These are phyloP conservation scores for Xylaria polymorpha DNA, from an alignment of 2,329 filamentous ascomycete genomes.

Conservation along the genomic window DNA sequence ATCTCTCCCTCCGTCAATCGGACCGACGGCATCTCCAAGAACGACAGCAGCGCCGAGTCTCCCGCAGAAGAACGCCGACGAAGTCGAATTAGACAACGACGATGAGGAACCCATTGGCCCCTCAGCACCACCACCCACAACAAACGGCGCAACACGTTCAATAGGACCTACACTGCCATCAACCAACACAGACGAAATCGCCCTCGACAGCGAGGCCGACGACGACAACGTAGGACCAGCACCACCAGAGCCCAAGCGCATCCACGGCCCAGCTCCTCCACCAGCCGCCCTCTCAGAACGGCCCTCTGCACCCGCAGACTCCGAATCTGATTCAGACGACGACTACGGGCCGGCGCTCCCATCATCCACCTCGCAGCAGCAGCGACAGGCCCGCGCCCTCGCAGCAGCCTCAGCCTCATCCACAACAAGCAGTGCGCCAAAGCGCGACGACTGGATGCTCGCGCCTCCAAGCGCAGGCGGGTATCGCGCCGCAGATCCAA, in stretches of 20 bases:
- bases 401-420: constrained; percentile 47
- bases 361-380: constrained; percentile 52
- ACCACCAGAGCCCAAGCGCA: constrained; percentile 45
- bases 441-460: constrained; percentile 89
- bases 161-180: constrained; percentile 42
- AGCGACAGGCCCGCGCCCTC: constrained; percentile 47
- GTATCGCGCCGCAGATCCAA: constrained; percentile 78
- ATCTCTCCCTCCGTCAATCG: constrained; percentile 32
- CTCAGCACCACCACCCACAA: constrained; percentile 33
- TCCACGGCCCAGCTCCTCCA: constrained; percentile 58
- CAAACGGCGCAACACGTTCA: constrained; percentile 34
- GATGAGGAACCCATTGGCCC: constrained; percentile 49
- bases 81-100: constrained; percentile 59
- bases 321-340: constrained; percentile 58
- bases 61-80: constrained; percentile 53
- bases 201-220: constrained; percentile 40
- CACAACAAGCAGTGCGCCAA: constrained; percentile 58
- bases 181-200: constrained; percentile 43
- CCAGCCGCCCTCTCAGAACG: constrained; percentile 56
- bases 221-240: constrained; percentile 43
- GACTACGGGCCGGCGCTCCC: constrained; percentile 72
- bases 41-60: constrained; percentile 25
- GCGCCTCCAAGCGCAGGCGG: constrained; percentile 70
- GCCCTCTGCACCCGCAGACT: constrained; percentile 50
- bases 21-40: constrained; percentile 27